Conservation (phyloP, 2,329 filamentous ascomycete species). For the Alternaria viburni region DNA sequence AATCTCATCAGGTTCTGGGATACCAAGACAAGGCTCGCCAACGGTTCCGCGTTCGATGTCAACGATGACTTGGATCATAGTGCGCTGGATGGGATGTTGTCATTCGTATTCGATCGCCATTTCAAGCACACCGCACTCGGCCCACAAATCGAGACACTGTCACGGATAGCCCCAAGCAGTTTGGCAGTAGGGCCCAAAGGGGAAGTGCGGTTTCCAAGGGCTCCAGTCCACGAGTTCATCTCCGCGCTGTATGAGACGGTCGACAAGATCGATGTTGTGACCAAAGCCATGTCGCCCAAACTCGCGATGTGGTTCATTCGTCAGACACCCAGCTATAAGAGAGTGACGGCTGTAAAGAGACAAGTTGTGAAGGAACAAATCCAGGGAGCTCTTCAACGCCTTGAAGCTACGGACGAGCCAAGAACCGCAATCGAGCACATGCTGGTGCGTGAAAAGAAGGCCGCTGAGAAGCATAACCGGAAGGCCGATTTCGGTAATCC, state of each 20-base stretch:
- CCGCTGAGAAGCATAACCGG: slow-evolving; percentile 10
- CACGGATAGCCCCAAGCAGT: neutral
- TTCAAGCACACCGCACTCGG: neutral
- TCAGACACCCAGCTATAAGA: neutral
- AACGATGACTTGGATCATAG: slow-evolving; percentile 1
- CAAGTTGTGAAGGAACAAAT: neutral
- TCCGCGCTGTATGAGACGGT: slow-evolving; percentile 1
- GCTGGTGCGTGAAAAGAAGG: slow-evolving; percentile 7
- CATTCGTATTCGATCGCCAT: neutral
- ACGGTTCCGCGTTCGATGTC: neutral
- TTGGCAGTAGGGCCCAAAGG: neutral
- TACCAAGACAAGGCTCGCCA: neutral
- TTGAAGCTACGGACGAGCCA: neutral
- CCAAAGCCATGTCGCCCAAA: neutral
- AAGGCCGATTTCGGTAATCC: slow-evolving; percentile 1
- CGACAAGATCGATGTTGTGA: neutral
- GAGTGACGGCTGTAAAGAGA: neutral
- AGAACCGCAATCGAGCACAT: slow-evolving; percentile 13
- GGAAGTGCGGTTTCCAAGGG: neutral
- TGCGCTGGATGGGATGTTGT: slow-evolving; percentile 1
- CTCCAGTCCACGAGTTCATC: neutral
- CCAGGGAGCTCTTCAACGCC: neutral
- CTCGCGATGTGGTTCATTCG: neutral
- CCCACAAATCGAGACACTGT: neutral
- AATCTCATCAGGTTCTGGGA: neutral